Evolutionary conservation across 495 filamentous ascomycete genomes (phyloP).

Genomic region (Penicillium ochrochloron): DNA sequence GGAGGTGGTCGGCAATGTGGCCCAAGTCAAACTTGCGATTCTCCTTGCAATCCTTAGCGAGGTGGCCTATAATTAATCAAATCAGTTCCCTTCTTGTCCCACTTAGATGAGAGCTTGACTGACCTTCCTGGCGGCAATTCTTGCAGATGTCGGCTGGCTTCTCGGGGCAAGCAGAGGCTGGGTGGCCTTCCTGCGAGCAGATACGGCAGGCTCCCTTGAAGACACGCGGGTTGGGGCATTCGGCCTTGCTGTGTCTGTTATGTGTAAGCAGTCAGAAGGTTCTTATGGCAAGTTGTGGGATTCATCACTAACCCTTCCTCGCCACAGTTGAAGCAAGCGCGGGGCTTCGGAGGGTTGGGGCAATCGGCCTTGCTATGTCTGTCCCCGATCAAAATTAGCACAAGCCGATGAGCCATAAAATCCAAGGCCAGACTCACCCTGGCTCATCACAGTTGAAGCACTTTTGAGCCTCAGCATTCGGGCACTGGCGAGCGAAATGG

Average conservation of each 20-base stretch:
- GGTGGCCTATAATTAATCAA: slow-evolving; percentile 61
- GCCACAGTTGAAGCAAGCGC: slow-evolving; percentile 70
- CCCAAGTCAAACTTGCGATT: slow-evolving; percentile 70
- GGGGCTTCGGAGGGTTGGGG: slow-evolving; percentile 43
- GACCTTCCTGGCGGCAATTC: slow-evolving; percentile 77
- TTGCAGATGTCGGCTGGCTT: slow-evolving; percentile 67
- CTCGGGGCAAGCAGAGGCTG: slow-evolving; percentile 70
- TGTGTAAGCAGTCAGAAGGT: background rate
- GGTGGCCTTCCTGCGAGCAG: slow-evolving; percentile 77
- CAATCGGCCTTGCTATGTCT: slow-evolving; percentile 61
- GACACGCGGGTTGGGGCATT: slow-evolving; percentile 68
- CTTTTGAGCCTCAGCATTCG: slow-evolving; percentile 58
- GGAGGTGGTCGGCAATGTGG: slow-evolving; percentile 58
- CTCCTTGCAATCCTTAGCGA: slow-evolving; percentile 65
- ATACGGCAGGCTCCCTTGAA: slow-evolving; percentile 73
- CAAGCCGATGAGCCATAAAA: background rate
- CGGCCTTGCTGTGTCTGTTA: slow-evolving; percentile 63
- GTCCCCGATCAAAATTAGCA: background rate
- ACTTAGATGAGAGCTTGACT: slow-evolving; percentile 24
- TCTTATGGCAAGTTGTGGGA: background rate
- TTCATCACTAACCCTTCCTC: slow-evolving; percentile 46
- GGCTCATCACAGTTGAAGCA: slow-evolving; percentile 72
- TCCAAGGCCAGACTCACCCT: slow-evolving; percentile 42
- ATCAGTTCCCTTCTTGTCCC: slow-evolving; percentile 3
- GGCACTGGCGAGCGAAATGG: slow-evolving; percentile 67